Evolutionary conservation across 2,329 filamentous ascomycete species (phyloP), one percentile per base, ranked within the genome.

Genomic region (Sclerotinia borealis): DNA sequence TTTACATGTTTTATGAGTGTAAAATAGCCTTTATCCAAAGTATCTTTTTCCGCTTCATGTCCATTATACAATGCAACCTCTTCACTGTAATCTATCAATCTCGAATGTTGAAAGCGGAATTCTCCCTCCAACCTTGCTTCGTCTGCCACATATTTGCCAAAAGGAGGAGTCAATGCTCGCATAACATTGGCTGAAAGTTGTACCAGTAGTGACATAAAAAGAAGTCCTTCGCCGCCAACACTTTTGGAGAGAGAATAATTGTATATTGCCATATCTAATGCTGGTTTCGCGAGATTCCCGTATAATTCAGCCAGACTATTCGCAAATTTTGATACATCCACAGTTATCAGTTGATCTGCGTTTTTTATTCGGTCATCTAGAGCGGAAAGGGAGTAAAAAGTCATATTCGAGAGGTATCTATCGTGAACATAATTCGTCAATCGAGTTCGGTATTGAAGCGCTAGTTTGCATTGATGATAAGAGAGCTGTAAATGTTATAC

Each of bases 1-100:
- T 99, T 99, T 74, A 99, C 93, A 77, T 99, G 95, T 78, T 97
- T 98, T 79, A 99, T 99, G 43, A 99, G 82, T 2, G 95, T 99
- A 74, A 99, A 99, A 77, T 99, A 99, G 19, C 95, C 93, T 79
- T 98, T 98, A 77, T 99, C 95, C 60, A 99, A 81, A 0, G 90
- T 96, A 75, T 98, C 92, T 76, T 98, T 98, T 77, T 99, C 95
- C 13, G 90, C 92, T 71, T 93, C 89, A 71, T 98, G 93, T 29
- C 95, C 95, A 52, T 87, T 85, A 73, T 97, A 98, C 10, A 99
- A 80, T 1, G 95, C 95, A 5, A 99, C 85, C 75, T 99, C 95
- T 75, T 99, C 95, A 73, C 90, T 92, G 75, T 97, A 93, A 76
- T 99, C 93, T 72, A 99, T 98, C 51, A 99, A 81, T 60, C 95